Evolutionary conservation across 2,329 filamentous ascomycete genomes (phyloP).

Genomic region (Purpureocillium takamizusanense): DNA sequence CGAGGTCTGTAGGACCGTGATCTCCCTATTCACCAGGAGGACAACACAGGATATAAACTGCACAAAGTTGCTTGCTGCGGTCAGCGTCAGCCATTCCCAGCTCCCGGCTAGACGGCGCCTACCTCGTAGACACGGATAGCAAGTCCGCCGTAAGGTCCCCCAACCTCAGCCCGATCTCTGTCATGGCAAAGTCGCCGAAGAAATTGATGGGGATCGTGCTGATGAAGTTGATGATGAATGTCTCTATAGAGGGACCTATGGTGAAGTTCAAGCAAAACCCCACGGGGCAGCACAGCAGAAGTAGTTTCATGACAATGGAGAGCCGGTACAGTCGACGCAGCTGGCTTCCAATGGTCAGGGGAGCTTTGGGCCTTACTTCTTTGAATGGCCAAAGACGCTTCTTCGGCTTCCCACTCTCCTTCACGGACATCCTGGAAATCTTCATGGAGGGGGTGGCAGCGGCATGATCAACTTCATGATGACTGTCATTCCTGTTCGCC

Average conservation of each 20-base stretch:
- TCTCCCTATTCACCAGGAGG: neutral
- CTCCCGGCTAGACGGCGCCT: neutral
- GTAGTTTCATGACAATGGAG: no score
- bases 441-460: no score
- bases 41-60: neutral
- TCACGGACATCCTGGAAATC: no score
- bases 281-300: neutral
- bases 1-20: neutral
- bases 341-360: neutral
- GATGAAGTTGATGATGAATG: neutral
- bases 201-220: neutral
- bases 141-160: neutral
- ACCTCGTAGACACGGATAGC: neutral
- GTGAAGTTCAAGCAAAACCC: neutral
- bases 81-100: no score
- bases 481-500: no score
- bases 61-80: neutral
- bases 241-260: neutral
- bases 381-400: neutral
- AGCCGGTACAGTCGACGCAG: neutral
- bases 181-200: constrained; percentile 1
- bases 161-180: neutral
- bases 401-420: no score
- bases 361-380: neutral
- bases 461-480: no score